Evolutionary conservation across 106 monocot genomes (phyloP), one percentile per base, ranked within the genome.

Genomic region (Dendrobium officinale): DNA sequence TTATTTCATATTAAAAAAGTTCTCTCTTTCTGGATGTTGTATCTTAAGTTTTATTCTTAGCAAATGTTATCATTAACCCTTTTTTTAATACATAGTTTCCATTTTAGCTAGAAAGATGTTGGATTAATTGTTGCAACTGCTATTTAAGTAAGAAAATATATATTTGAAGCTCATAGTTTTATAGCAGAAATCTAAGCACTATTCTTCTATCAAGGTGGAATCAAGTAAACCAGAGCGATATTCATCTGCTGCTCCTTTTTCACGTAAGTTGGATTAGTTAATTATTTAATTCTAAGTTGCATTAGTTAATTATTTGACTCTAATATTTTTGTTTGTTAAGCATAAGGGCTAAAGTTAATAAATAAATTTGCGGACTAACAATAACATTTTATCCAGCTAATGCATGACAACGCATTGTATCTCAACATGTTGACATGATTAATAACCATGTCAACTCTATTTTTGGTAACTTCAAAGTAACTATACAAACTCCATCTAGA

Each of bases 201-300:
- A 43, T 47, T 9, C 82, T 74, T 79, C 29, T 87, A 59, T 89
- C 27, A 61, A 97, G 97, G 86, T 97, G 59, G 92, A 88, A 74
- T 92, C 97, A 66, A 92, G 94, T 88, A 97, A 94, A 82, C 97
- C 97, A 80, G 97, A 97, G 82, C 81, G 92, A 86, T 97, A 97
- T 84, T 97, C 97, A 68, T 97, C 97, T 73, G 97, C 97, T 79
- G 94, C 97, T 72, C 97, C 97, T 75, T 81, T 97, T 84, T 90
- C 92, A 51, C 92, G 94, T 97, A 87, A 90, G 93, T 81, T 83
- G 19, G 17, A 15, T 66, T 74, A 66, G 1, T 22, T 73, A 31
- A 73, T 26, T 26, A 26, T 26, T 26, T 26, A 26, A 26, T 26
- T 26, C 26, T 26, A 26, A 26, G 26, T 26, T 26, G 26, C 26